Conservation (phyloP, 192 early-diverging fungal genomes). For the Coemansia sp. region DNA sequence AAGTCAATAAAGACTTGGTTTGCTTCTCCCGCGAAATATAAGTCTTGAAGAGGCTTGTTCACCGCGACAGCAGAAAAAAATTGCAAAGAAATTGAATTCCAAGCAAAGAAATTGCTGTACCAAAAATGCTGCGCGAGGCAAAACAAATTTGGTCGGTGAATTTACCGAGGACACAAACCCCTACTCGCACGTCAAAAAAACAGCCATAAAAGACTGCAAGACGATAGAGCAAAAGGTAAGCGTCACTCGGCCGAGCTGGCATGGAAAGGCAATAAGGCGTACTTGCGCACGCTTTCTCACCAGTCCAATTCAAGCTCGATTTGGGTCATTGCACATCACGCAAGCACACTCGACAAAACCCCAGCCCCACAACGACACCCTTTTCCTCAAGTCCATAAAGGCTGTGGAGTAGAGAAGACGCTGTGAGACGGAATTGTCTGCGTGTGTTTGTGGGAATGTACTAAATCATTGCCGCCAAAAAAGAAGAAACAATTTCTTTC, state of each 20-base stretch:
- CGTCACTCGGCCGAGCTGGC: conserved; percentile 1
- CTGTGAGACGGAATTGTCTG: not conserved
- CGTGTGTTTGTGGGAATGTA: conserved; percentile 21
- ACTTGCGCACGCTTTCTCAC: not conserved
- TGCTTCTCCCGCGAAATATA: not conserved
- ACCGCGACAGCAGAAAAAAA: not conserved
- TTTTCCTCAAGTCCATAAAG: too few species aligned
- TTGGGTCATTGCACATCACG: conserved; percentile 55
- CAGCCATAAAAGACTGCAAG: not conserved
- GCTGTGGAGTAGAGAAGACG: not conserved
- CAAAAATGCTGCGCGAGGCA: not conserved
- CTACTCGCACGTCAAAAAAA: not conserved
- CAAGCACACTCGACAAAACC: conserved; percentile 15
- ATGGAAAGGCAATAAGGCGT: not conserved
- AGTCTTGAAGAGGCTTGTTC: not conserved
- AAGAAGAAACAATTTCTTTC: not conserved
- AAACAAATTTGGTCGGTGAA: not conserved
- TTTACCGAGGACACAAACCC: not conserved
- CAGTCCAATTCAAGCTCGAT: conserved; percentile 16
- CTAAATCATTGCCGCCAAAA: conserved; percentile 16
- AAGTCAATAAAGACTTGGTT: not conserved
- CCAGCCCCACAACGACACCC: not conserved
- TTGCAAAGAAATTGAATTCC: not conserved
- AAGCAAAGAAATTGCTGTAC: not conserved
- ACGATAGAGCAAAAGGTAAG: not conserved